Base-by-base conservation (phyloP, 768 basidiomycete genomes). In the Boletellus emodensis region DNA sequence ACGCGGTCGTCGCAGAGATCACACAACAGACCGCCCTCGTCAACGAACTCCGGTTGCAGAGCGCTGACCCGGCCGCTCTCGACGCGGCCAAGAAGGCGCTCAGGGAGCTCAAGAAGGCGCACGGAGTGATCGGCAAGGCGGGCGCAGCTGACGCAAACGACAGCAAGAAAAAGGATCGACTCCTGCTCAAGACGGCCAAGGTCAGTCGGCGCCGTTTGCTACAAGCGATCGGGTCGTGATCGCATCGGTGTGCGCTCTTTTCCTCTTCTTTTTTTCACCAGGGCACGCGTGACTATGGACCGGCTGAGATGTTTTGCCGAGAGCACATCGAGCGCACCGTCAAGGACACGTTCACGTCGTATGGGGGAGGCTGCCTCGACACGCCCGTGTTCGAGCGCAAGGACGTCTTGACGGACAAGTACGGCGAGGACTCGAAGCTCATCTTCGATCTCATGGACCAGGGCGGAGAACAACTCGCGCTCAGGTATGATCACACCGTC, bases 361-460 rank as follows among this genome's bases (percentile, higher is more conserved):
- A 87, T 62, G 96, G 96, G 6, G 24, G 86, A 7, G 79, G 82
- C 46, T 92, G 90, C 54, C 90, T 99, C 48, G 96, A 99, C 70
- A 99, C 96, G 3, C 96, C 96, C 46, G 94, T 98, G 6, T 98
- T 99, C 60, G 96, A 98, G 71, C 84, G 95, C 53, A 94, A 94
- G 68, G 96, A 99, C 64, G 85, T 99, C 50, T 72, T 98, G 38
- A 82, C 94, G 1, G 95, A 92, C 52, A 99, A 99, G 71, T 96
- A 98, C 59, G 96, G 96, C 46, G 96, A 99, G 69, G 96, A 98
- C 64, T 80, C 84, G 35, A 99, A 98, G 68, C 83, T 98, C 58
- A 98, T 99, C 53, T 98, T 96, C 65, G 96, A 98, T 69, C 79
- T 99, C 43, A 84, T 86, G 77, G 96, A 98, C 69, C 95, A 99